Conservation (phyloP, 139 green algal species). For the Chlorella sorokiniana region DNA sequence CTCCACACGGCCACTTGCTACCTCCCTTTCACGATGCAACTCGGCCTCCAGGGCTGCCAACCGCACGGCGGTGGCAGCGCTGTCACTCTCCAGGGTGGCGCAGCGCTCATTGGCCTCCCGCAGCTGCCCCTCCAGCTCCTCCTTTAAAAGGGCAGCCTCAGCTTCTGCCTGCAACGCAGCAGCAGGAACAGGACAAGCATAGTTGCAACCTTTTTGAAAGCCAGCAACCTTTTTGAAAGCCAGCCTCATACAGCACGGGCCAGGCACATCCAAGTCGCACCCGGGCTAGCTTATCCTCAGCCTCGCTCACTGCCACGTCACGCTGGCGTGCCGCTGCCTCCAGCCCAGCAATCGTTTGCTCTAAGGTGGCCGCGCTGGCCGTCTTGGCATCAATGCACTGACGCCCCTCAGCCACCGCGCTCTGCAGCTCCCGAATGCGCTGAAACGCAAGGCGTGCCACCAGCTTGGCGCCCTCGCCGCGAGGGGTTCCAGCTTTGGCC, state of each 20-base stretch:
- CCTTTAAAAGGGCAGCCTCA: background rate
- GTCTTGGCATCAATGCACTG: background rate
- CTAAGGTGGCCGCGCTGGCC: background rate
- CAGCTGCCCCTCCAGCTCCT: conserved; percentile 1
- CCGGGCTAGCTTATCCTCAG: conserved; percentile 13
- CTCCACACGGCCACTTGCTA: background rate
- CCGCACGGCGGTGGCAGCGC: background rate
- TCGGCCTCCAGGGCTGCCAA: background rate
- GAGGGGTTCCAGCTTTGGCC: background rate
- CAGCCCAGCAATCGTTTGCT: conserved; percentile 7
- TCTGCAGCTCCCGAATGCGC: conserved; percentile 29
- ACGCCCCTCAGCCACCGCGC: background rate
- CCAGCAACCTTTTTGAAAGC: background rate
- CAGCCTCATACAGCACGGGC: no score
- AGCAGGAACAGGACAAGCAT: background rate
- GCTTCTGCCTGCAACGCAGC: conserved; percentile 4
- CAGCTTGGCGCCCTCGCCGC: conserved; percentile 30
- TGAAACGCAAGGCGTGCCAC: conserved; percentile 31
- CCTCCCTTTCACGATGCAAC: background rate
- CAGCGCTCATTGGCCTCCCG: background rate
- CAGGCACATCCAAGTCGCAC: background rate
- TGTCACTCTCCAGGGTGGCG: conserved; percentile 6
- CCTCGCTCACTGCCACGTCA: background rate
- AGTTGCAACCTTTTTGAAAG: background rate
- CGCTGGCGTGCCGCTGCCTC: background rate